Evolutionary conservation across 768 basidiomycete genomes (phyloP).

Genomic region (Kwoniella sp.): DNA sequence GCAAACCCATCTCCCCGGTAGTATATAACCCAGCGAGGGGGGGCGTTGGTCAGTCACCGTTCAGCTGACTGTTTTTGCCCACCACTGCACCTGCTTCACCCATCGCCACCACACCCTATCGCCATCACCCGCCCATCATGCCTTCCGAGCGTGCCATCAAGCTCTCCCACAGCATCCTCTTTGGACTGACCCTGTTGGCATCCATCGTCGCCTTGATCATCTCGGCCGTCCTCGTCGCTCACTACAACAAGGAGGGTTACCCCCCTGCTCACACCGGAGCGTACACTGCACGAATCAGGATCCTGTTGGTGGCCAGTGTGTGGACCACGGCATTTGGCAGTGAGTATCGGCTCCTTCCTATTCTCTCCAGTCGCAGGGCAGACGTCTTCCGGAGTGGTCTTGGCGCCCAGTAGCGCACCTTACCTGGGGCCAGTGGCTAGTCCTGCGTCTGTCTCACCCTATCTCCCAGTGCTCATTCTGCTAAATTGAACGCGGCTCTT

Average conservation of each 20-base stretch:
- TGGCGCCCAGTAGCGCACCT: no score
- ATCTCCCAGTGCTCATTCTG: not conserved
- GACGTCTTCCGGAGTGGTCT: no score
- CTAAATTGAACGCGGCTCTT: no score
- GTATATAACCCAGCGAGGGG: no score
- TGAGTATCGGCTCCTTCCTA: no score
- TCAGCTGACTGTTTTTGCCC: no score
- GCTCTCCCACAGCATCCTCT: slow-evolving; percentile 39
- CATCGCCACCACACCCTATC: not conserved
- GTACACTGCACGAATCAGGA: slow-evolving; percentile 49
- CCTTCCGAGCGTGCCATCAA: slow-evolving; percentile 38
- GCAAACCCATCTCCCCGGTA: no score
- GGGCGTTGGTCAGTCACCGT: no score
- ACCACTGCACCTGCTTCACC: no score
- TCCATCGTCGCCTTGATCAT: slow-evolving; percentile 47
- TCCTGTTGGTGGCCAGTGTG: slow-evolving; percentile 42
- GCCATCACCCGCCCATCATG: slow-evolving; percentile 23
- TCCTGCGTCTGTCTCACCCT: not conserved
- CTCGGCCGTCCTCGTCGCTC: slow-evolving; percentile 34
- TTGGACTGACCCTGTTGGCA: slow-evolving; percentile 35
- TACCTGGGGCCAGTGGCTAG: no score
- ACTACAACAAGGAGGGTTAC: slow-evolving; percentile 36
- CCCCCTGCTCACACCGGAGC: slow-evolving; percentile 27
- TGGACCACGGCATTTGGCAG: slow-evolving; percentile 39
- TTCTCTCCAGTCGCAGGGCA: no score